Evolutionary conservation across 805 yeast genomes (phyloP).

Genomic region (Yamadazyma nakazawae): DNA sequence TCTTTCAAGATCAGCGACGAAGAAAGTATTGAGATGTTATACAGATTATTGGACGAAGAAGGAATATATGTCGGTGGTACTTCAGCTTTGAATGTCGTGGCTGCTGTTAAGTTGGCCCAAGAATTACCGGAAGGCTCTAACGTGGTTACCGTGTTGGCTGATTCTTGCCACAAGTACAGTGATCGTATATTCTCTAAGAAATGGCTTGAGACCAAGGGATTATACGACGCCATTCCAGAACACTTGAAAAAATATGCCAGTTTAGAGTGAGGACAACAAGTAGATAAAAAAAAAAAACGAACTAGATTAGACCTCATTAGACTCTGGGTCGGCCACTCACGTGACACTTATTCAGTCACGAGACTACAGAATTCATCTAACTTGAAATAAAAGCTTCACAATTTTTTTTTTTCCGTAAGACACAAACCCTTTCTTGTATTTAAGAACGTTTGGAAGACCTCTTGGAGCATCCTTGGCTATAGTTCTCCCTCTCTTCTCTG

Average conservation of each 20-base stretch:
- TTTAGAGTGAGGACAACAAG: neutral
- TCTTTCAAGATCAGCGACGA: slow-evolving; percentile 78
- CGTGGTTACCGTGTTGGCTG: slow-evolving; percentile 86
- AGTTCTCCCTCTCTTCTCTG: no score
- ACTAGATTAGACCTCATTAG: neutral
- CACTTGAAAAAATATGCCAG: slow-evolving; percentile 64
- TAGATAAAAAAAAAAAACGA: neutral
- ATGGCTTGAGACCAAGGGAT: slow-evolving; percentile 72
- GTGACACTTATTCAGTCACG: no score
- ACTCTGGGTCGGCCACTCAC: no score
- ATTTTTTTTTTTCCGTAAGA: no score
- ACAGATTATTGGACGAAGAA: slow-evolving; percentile 79
- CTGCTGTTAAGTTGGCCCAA: slow-evolving; percentile 77
- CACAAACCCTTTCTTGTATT: no score
- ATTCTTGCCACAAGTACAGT: slow-evolving; percentile 86
- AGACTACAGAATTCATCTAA: no score
- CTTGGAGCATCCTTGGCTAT: no score
- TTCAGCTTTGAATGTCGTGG: slow-evolving; percentile 84
- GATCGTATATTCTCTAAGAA: slow-evolving; percentile 72
- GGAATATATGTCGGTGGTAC: slow-evolving; percentile 92
- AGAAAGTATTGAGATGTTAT: slow-evolving; percentile 79
- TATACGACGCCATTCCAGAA: slow-evolving; percentile 65
- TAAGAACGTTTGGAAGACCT: no score
- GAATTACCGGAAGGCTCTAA: slow-evolving; percentile 73
- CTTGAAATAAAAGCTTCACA: no score